Conservation (phyloP, 441 rosid genomes). For the Brassica hybrid region DNA sequence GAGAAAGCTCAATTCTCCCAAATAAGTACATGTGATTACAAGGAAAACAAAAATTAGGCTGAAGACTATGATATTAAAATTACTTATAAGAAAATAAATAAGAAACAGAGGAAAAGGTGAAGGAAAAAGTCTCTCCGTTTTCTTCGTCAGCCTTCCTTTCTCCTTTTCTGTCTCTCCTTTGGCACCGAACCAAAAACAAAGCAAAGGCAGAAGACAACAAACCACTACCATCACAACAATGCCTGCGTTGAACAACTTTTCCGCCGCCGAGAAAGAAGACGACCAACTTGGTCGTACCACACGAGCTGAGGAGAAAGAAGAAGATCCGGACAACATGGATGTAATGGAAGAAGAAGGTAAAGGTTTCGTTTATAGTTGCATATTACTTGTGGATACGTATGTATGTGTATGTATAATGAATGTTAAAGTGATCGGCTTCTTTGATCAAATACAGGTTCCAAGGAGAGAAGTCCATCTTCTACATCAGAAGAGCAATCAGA, state of each 20-base stretch:
- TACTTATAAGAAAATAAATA: no score
- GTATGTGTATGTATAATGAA: conserved; percentile 9
- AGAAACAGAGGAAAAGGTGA: conserved; percentile 13
- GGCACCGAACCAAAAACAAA: conserved; percentile 26
- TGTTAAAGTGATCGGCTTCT: conserved; percentile 38
- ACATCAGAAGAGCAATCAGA: conserved; percentile 69
- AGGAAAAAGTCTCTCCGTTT: conserved; percentile 43
- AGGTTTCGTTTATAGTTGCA: background rate
- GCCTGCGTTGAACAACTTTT: conserved; percentile 76
- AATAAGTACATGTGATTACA: background rate
- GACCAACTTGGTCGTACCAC: conserved; percentile 39
- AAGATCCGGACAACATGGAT: conserved; percentile 36
- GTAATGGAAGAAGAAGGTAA: conserved; percentile 43
- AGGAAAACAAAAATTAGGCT: background rate
- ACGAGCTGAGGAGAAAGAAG: conserved; percentile 36
- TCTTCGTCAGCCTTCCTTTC: conserved; percentile 34
- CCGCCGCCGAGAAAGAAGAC: conserved; percentile 48
- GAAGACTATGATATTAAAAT: background rate
- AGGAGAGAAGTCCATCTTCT: conserved; percentile 56
- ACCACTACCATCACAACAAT: conserved; percentile 49
- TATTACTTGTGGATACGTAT: conserved; percentile 17
- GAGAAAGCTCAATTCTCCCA: background rate
- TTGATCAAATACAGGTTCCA: conserved; percentile 55
- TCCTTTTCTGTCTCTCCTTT: conserved; percentile 20
- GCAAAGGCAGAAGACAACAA: conserved; percentile 15